These are phyloP conservation scores for Coemansia sp. DNA, from an alignment of 192 early-diverging fungal genomes.

Conservation along the genomic window DNA sequence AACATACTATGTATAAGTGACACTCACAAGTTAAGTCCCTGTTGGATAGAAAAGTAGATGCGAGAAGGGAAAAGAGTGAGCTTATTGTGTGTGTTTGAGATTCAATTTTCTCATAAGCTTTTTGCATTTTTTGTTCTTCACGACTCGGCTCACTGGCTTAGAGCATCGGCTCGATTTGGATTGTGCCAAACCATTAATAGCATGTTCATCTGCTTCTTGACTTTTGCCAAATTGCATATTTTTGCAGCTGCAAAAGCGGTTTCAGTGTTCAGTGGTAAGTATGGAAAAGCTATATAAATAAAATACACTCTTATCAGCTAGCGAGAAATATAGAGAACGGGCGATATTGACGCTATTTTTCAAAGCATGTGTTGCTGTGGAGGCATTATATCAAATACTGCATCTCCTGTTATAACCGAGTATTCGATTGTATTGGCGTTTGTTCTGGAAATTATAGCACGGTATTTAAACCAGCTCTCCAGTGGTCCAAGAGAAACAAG, in stretches of 20 bases:
- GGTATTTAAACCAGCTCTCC: slow-evolving; percentile 5
- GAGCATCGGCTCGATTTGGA: too few species aligned
- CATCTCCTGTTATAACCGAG: not conserved
- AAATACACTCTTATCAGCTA: too few species aligned
- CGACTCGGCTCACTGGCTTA: too few species aligned
- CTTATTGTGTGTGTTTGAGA: too few species aligned
- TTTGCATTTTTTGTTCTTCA: not conserved
- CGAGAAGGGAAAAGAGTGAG: slow-evolving; percentile 15
- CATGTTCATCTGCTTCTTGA: too few species aligned
- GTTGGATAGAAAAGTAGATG: slow-evolving; percentile 16
- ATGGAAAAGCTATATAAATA: too few species aligned
- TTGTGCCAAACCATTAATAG: too few species aligned
- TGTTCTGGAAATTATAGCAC: not conserved
- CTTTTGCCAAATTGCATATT: too few species aligned
- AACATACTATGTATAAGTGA: slow-evolving; percentile 1
- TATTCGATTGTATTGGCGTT: not conserved
- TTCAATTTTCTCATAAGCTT: not conserved
- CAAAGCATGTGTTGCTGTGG: not conserved
- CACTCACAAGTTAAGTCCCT: slow-evolving; percentile 19
- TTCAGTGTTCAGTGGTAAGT: too few species aligned
- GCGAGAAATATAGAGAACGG: not conserved
- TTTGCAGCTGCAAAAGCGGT: too few species aligned
- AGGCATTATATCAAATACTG: not conserved
- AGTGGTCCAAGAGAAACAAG: not conserved
- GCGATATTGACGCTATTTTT: too few species aligned